A percentile compares a stretch with the other conserved stretches of the same genome.
phyloP scores from a whole-genome alignment of 768 basidiomycete species.

The Termitomyces sp. region DNA sequence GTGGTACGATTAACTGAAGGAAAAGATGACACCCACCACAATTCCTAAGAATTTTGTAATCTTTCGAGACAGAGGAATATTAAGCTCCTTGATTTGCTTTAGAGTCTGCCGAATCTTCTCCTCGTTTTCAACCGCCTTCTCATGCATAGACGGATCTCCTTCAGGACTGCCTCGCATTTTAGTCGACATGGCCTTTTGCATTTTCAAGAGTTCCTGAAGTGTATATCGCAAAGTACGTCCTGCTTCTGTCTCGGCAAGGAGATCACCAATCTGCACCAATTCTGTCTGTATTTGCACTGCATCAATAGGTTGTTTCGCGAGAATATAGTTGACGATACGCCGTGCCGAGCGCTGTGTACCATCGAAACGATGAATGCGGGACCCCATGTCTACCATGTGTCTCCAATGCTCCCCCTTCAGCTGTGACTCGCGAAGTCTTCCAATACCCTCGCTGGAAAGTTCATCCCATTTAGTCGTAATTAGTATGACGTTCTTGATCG shows the following conservation, averaged over 20 bases:
- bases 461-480: constrained; percentile 46
- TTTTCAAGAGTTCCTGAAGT: constrained; percentile 11
- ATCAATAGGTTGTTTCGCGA: constrained; percentile 7
- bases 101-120: constrained; percentile 11
- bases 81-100: constrained; percentile 13
- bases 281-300: constrained; percentile 14
- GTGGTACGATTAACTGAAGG: neutral
- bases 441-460: constrained; percentile 15
- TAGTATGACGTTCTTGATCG: constrained; percentile 42
- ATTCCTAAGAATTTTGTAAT: constrained; percentile 10
- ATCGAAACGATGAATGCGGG: constrained; percentile 12
- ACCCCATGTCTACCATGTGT: constrained; percentile 14
- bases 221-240: constrained; percentile 11
- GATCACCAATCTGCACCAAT: constrained; percentile 10
- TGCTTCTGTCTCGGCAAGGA: constrained; percentile 14
- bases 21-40: neutral
- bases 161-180: neutral
- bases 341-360: constrained; percentile 10
- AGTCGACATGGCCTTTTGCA: constrained; percentile 7
- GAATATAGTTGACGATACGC: constrained; percentile 13
- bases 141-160: neutral
- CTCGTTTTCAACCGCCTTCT: constrained; percentile 4
- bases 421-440: constrained; percentile 11
- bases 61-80: constrained; percentile 13
- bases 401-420: constrained; percentile 13